These are phyloP conservation scores for Fusarium sp. DNA, from an alignment of 2,329 filamentous ascomycete species.

Conservation along the genomic window DNA sequence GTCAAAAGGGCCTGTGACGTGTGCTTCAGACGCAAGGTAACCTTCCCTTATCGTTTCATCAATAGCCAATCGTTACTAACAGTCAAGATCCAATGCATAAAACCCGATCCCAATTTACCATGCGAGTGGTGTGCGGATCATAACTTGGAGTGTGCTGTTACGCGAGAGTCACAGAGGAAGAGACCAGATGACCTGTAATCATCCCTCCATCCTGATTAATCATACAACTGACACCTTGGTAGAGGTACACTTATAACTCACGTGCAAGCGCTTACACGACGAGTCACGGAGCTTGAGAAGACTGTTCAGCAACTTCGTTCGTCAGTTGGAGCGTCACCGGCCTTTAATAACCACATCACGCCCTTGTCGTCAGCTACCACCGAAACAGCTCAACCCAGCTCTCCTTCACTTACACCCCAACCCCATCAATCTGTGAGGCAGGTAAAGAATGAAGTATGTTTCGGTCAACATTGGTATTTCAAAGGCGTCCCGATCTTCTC, in stretches of 20 bases:
- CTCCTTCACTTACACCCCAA: neutral
- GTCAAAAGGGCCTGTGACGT: constrained; percentile 8
- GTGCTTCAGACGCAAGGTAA: constrained; percentile 5
- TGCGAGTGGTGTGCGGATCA: constrained; percentile 4
- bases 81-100: constrained; percentile 3
- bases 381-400: neutral
- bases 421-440: neutral
- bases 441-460: neutral
- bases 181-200: neutral
- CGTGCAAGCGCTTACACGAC: neutral
- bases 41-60: too few relatives aligned
- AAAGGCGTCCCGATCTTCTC: neutral
- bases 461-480: constrained; percentile 5
- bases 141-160: neutral
- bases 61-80: neutral
- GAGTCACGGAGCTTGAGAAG: neutral
- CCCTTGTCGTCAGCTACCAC: neutral
- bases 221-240: too few relatives aligned
- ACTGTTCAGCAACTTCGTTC: neutral
- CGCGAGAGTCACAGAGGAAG: neutral
- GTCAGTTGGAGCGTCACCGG: neutral
- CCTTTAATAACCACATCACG: neutral
- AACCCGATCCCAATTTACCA: neutral
- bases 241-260: neutral
- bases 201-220: too few relatives aligned